Evolutionary conservation across 495 filamentous ascomycete species (phyloP).

Genomic region (Penicillium verhagenii): DNA sequence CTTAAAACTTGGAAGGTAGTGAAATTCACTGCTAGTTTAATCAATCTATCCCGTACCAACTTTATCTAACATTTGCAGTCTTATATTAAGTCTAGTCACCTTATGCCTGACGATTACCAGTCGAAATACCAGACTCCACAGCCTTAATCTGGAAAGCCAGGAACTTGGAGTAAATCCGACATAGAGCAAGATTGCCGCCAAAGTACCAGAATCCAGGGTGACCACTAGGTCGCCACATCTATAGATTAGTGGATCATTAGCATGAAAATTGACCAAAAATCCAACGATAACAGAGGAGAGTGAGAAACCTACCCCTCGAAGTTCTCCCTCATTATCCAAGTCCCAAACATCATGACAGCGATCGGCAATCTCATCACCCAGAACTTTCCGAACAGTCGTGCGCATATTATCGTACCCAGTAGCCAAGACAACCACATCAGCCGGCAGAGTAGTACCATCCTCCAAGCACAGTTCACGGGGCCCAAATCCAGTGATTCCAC

Average conservation of each 20-base stretch:
- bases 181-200: conserved; percentile 73
- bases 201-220: conserved; percentile 80
- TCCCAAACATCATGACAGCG: conserved; percentile 73
- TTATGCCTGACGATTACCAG: conserved; percentile 4
- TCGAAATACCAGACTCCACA: conserved; percentile 50
- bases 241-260: not conserved
- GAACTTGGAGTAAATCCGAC: conserved; percentile 66
- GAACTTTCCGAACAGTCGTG: conserved; percentile 55
- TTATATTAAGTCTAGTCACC: not conserved
- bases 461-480: conserved; percentile 55
- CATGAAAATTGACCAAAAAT: too few relatives aligned
- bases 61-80: too few relatives aligned
- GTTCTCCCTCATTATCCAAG: conserved; percentile 74
- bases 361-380: conserved; percentile 69
- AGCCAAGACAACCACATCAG: conserved; percentile 77
- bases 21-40: not conserved
- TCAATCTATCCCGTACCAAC: not conserved
- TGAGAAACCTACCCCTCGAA: conserved; percentile 42
- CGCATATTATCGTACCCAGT: conserved; percentile 84
- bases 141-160: conserved; percentile 77
- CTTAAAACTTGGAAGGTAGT: not conserved
- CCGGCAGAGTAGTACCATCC: conserved; percentile 63
- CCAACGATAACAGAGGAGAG: not conserved
- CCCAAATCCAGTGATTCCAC: conserved; percentile 57
- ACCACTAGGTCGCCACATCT: conserved; percentile 70